These are phyloP conservation scores for Megacollybia platyphylla DNA, from an alignment of 1,284 basidiomycete species.

Conservation along the genomic window DNA sequence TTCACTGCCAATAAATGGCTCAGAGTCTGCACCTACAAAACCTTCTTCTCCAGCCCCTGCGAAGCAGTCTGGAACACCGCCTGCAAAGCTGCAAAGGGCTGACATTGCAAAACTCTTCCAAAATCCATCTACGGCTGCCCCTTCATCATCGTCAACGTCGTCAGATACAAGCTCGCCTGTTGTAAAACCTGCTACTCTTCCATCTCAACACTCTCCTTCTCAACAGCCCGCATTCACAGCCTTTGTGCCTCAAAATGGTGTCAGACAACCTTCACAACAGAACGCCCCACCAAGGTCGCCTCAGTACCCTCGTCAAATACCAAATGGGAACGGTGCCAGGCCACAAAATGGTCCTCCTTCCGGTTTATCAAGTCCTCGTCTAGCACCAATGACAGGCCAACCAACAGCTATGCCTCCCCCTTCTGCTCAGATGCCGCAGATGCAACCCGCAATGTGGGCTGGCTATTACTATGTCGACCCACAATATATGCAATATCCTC, in stretches of 20 bases:
- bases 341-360: constrained; percentile 15
- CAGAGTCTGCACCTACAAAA: constrained; percentile 30
- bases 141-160: constrained; percentile 23
- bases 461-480: constrained; percentile 17
- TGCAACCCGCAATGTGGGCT: constrained; percentile 18
- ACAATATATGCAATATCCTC: constrained; percentile 11
- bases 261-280: constrained; percentile 19
- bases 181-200: constrained; percentile 28
- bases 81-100: constrained; percentile 29
- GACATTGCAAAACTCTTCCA: constrained; percentile 64
- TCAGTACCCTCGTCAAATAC: constrained; percentile 43
- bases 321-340: constrained; percentile 48
- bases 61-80: constrained; percentile 11
- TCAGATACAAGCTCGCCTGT: background rate
- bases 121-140: constrained; percentile 28
- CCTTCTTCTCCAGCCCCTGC: constrained; percentile 13
- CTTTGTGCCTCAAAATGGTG: constrained; percentile 12
- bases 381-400: constrained; percentile 39
- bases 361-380: constrained; percentile 35
- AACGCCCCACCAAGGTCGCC: constrained; percentile 49
- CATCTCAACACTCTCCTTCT: constrained; percentile 18
- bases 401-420: constrained; percentile 29
- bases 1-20: constrained; percentile 42
- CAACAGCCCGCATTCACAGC: constrained; percentile 18
- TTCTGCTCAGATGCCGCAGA: constrained; percentile 24